Evolutionary conservation across 306 rosid genomes (phyloP).

Genomic region (Mimosa pudica): DNA sequence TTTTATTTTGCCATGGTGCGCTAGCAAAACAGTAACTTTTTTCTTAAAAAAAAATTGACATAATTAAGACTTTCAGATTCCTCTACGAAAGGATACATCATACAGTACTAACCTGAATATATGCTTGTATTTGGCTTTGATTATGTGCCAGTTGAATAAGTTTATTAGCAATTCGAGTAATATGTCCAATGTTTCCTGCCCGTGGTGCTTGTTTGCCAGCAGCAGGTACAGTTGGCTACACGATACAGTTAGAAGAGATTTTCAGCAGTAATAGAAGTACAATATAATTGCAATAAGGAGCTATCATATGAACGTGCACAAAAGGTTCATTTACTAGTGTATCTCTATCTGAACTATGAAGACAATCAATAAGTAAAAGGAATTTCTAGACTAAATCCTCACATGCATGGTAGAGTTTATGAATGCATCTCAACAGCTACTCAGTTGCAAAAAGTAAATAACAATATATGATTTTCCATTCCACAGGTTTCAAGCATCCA

Average conservation of each 20-base stretch:
- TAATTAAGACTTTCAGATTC: conserved; percentile 12
- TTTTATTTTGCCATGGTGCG: not conserved
- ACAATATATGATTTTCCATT: conserved; percentile 16
- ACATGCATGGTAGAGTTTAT: conserved; percentile 12
- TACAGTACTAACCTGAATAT: conserved; percentile 69
- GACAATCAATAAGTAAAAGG: conserved; percentile 20
- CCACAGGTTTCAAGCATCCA: conserved; percentile 30
- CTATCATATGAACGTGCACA: conserved; percentile 16
- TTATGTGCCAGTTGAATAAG: conserved; percentile 67
- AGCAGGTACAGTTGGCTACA: conserved; percentile 78
- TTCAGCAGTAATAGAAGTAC: not conserved
- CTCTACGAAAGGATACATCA: not conserved
- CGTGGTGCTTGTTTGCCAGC: conserved; percentile 66
- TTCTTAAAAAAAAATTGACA: no score
- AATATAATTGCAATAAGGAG: not conserved
- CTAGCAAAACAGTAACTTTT: no score
- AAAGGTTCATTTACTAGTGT: conserved; percentile 12
- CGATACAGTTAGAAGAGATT: conserved; percentile 36
- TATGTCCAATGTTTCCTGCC: conserved; percentile 86
- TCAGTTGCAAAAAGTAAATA: not conserved
- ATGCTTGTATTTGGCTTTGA: conserved; percentile 58
- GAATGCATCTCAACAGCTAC: conserved; percentile 1
- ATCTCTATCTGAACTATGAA: conserved; percentile 17
- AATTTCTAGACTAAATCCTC: conserved; percentile 22
- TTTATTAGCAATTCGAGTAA: conserved; percentile 75